Conservation (phyloP, 1,284 basidiomycete genomes). For the Taiwanofungus camphoratus region DNA sequence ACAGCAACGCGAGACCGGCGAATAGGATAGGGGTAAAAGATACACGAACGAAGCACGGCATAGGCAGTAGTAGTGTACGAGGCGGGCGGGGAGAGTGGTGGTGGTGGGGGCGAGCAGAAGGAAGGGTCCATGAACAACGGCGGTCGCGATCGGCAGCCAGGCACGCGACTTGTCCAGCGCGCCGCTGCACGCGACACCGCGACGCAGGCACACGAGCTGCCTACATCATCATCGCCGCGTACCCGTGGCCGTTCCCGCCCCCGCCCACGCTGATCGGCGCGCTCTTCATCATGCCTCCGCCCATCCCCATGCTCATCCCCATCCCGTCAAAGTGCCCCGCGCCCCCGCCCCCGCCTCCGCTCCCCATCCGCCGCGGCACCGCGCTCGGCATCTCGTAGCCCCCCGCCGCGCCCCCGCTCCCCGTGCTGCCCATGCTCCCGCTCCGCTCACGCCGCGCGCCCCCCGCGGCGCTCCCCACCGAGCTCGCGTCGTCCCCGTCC, state of each 20-base stretch:
- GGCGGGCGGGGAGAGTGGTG: too few relatives aligned
- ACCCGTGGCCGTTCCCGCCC: conserved; percentile 32
- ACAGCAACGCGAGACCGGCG: too few relatives aligned
- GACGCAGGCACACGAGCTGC: conserved; percentile 6
- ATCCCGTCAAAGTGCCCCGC: conserved; percentile 8
- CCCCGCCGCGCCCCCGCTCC: conserved; percentile 28
- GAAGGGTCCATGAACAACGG: too few relatives aligned
- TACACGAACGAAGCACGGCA: too few relatives aligned
- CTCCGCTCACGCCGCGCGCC: conserved; percentile 32
- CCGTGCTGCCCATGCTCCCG: conserved; percentile 33
- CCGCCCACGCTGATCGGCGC: conserved; percentile 34
- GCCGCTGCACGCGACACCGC: too few relatives aligned
- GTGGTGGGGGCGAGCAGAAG: too few relatives aligned
- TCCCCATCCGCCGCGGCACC: conserved; percentile 23
- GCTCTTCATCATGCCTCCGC: conserved; percentile 31
- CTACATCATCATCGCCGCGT: conserved; percentile 38
- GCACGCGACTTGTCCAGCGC: too few relatives aligned
- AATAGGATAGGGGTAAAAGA: too few relatives aligned
- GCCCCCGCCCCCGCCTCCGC: conserved; percentile 21
- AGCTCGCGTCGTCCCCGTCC: conserved; percentile 38
- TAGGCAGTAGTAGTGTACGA: too few relatives aligned
- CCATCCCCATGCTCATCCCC: conserved; percentile 16
- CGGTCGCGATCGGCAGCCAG: too few relatives aligned
- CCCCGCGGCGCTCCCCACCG: conserved; percentile 30
- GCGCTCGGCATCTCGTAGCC: conserved; percentile 33